phyloP scores from a whole-genome alignment of 139 green algal species.

The Chlorella ohadii region DNA sequence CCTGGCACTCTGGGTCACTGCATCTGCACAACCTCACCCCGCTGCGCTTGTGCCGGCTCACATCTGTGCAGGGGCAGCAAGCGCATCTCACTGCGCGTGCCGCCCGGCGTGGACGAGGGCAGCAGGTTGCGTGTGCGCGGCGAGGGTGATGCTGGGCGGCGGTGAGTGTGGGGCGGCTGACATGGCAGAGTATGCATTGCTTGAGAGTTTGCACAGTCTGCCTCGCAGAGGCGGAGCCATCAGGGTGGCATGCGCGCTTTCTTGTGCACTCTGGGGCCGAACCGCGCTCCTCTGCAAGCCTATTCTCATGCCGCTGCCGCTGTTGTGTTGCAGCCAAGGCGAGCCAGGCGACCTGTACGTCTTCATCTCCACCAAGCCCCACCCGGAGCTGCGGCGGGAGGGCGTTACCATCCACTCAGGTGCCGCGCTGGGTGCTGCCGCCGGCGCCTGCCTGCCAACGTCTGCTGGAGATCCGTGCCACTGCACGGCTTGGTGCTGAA shows the following conservation, averaged over 20 bases:
- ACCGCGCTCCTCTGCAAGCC: too few relatives aligned
- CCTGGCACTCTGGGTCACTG: too few relatives aligned
- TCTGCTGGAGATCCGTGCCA: too few relatives aligned
- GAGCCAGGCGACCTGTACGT: conserved; percentile 95
- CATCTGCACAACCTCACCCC: too few relatives aligned
- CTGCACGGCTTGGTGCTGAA: background rate
- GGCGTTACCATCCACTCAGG: conserved; percentile 87
- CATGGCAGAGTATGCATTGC: too few relatives aligned
- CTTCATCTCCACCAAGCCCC: conserved; percentile 86
- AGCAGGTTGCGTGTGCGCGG: conserved; percentile 89
- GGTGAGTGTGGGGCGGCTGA: background rate
- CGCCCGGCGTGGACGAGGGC: conserved; percentile 91
- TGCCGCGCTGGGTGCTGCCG: background rate
- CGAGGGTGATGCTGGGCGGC: conserved; percentile 76
- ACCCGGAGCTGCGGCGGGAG: conserved; percentile 90
- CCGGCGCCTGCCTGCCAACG: too few relatives aligned
- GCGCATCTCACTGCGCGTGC: conserved; percentile 88
- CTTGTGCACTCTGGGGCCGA: too few relatives aligned
- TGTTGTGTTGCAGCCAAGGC: conserved; percentile 58
- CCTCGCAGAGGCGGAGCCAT: too few relatives aligned
- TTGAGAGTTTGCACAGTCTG: too few relatives aligned
- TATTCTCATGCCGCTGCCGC: background rate
- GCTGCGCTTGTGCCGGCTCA: background rate
- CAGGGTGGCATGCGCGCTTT: background rate
- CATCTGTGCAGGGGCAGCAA: conserved; percentile 69